Percentiles rank a stretch among this genome's conserved stretches.
These are phyloP conservation scores for Ganoderma lucidum DNA, from an alignment of 1,284 basidiomycete genomes.

Conservation along the genomic window DNA sequence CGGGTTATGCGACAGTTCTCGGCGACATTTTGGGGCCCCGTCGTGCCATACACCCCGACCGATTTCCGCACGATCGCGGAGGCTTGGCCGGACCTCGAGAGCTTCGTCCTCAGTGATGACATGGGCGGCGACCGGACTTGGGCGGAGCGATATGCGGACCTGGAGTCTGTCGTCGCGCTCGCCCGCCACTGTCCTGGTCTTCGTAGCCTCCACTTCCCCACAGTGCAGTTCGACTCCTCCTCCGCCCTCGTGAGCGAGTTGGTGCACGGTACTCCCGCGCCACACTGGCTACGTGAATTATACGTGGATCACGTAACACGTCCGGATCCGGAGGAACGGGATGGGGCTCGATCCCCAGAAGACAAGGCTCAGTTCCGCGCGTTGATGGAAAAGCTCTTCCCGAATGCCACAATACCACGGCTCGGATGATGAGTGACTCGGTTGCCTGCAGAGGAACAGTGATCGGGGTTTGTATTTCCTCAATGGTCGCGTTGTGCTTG, in stretches of 20 bases:
- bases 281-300: not conserved
- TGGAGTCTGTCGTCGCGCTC: not conserved
- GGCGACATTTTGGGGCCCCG: not conserved
- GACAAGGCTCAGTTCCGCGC: too few relatives aligned
- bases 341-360: too few relatives aligned
- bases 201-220: too few relatives aligned
- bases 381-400: too few relatives aligned
- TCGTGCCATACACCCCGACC: not conserved
- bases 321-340: too few relatives aligned
- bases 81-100: slow-evolving; percentile 2
- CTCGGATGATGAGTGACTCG: too few relatives aligned
- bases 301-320: not conserved
- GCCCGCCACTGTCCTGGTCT: not conserved
- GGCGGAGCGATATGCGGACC: not conserved
- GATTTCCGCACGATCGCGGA: not conserved
- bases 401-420: too few relatives aligned
- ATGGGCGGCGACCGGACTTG: not conserved
- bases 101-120: not conserved
- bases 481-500: too few relatives aligned
- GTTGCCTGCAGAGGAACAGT: too few relatives aligned
- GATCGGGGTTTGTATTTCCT: too few relatives aligned
- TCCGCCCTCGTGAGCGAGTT: not conserved
- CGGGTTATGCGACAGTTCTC: not conserved
- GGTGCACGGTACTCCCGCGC: not conserved
- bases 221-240: too few relatives aligned